Conservation (phyloP, 2,329 filamentous ascomycete species). For the Massarina eburnea region DNA sequence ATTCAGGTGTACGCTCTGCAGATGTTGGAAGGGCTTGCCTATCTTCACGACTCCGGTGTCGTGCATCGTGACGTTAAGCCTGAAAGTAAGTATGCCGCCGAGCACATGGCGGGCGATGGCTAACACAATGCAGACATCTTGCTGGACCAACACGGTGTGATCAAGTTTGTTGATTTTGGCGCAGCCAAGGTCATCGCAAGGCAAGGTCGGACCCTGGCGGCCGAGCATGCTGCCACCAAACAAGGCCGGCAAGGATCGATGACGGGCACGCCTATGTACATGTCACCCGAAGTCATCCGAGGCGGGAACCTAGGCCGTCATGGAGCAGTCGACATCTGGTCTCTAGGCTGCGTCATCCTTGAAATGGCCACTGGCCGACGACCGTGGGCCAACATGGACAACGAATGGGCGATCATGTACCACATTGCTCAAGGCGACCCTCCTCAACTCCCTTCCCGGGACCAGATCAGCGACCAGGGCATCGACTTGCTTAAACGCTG, state of each 20-base stretch:
- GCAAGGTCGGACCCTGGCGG: constrained; percentile 82
- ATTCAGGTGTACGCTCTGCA: constrained; percentile 96
- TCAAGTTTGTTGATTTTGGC: constrained; percentile 99
- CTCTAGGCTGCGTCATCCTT: constrained; percentile 90
- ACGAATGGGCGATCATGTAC: constrained; percentile 99
- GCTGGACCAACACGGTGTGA: constrained; percentile 94
- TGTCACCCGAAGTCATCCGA: constrained; percentile 98
- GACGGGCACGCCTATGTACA: constrained; percentile 99
- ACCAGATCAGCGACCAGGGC: constrained; percentile 81
- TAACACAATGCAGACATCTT: constrained; percentile 70
- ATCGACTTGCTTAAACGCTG: constrained; percentile 87
- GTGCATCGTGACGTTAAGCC: constrained; percentile 98
- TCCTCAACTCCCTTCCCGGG: constrained; percentile 75
- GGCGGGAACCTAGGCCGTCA: constrained; percentile 72
- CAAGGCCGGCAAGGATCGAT: constrained; percentile 74
- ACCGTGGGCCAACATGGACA: constrained; percentile 94
- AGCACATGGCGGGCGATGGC: not conserved
- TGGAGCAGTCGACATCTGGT: constrained; percentile 93
- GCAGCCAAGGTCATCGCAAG: constrained; percentile 96
- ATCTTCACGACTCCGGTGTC: constrained; percentile 88
- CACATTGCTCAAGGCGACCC: constrained; percentile 98
- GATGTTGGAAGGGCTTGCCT: constrained; percentile 88
- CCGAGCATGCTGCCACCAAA: constrained; percentile 57
- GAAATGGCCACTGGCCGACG: constrained; percentile 96
- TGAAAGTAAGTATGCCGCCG: constrained; percentile 67